Conservation (phyloP, 108 stramenopile species). For the Fragilariopsis cylindrus region DNA sequence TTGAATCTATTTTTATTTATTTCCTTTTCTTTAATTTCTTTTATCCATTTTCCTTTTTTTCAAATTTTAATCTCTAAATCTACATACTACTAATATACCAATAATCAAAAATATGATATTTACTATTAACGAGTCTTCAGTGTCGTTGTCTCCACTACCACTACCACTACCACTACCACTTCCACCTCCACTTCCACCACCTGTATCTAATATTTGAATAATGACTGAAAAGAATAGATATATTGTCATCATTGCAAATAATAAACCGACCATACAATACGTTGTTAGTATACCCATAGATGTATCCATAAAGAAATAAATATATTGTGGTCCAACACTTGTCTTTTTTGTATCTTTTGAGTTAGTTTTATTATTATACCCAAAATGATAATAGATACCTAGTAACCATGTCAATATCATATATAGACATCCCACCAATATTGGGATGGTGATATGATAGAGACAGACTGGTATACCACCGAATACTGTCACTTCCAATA, state of each 20-base stretch:
- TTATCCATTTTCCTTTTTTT: too few species aligned
- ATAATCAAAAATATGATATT: too few species aligned
- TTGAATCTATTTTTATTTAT: too few species aligned
- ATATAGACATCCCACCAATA: slow-evolving; percentile 48
- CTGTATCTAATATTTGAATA: too few species aligned
- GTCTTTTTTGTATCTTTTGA: too few species aligned
- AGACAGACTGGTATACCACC: slow-evolving; percentile 52
- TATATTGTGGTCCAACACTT: slow-evolving; percentile 49
- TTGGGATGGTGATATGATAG: slow-evolving; percentile 48
- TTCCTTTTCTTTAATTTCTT: too few species aligned
- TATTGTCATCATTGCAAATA: slow-evolving; percentile 37
- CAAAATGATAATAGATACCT: slow-evolving; percentile 18
- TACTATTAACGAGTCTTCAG: too few species aligned
- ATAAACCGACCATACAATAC: slow-evolving; percentile 41
- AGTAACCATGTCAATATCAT: slow-evolving; percentile 58
- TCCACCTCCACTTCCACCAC: too few species aligned
- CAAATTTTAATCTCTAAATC: too few species aligned
- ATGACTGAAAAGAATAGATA: slow-evolving; percentile 49
- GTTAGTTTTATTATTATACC: slow-evolving; percentile 13
- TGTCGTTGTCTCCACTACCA: too few species aligned
- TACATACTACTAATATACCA: too few species aligned
- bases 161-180: not conserved
- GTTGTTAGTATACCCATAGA: slow-evolving; percentile 56
- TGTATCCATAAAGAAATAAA: slow-evolving; percentile 71
- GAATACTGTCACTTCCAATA: slow-evolving; percentile 53